These are phyloP conservation scores for Taphrina sp. DNA, from an alignment of 1,139 yeast genomes.

Conservation along the genomic window DNA sequence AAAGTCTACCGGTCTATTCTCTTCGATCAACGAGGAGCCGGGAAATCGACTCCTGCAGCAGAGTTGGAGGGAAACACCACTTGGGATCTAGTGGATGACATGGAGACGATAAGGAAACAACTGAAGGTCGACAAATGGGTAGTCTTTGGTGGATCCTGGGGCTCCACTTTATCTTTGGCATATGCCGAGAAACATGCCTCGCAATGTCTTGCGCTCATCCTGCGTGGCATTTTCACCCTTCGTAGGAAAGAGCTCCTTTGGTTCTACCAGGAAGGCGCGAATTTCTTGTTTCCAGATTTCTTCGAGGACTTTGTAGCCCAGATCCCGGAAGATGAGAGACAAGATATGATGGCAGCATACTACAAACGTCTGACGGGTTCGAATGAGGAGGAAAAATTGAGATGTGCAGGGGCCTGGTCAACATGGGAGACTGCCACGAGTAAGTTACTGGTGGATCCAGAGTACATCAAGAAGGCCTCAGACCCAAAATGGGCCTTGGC, in stretches of 20 bases:
- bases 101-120: constrained; percentile 3
- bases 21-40: constrained; percentile 23
- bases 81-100: constrained; percentile 8
- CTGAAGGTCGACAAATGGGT: constrained; percentile 15
- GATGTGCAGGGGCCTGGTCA: constrained; percentile 14
- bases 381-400: constrained; percentile 2
- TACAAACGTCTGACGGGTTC: constrained; percentile 10
- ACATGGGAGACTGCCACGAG: constrained; percentile 14
- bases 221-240: constrained; percentile 25
- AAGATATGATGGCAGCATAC: constrained; percentile 15
- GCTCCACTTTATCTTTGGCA: constrained; percentile 6
- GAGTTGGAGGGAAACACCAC: constrained; percentile 12
- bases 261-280: constrained; percentile 22
- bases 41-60: constrained; percentile 7
- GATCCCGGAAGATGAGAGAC: constrained; percentile 5
- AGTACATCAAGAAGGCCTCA: constrained; percentile 7
- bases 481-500: constrained; percentile 8
- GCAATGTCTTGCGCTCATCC: background rate
- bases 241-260: constrained; percentile 13
- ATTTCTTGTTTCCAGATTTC: constrained; percentile 10
- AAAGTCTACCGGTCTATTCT: constrained; percentile 7
- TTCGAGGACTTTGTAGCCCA: background rate
- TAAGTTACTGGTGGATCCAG: constrained; percentile 4
- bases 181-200: constrained; percentile 5
- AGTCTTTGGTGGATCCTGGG: constrained; percentile 23